These are phyloP conservation scores for Rhizophagus clarus DNA, from an alignment of 192 early-diverging fungal genomes.

Conservation along the genomic window DNA sequence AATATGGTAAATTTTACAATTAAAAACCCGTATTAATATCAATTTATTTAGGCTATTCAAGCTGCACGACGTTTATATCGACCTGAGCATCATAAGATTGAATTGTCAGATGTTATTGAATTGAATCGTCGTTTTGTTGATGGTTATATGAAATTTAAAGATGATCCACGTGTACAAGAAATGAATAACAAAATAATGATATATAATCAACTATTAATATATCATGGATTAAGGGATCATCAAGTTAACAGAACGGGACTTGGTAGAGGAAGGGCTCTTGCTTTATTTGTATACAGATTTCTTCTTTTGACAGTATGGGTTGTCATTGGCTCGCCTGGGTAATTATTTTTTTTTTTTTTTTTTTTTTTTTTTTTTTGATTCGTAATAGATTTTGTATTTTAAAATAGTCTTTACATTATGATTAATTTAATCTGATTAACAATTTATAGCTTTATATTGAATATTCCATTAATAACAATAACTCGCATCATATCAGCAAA, in stretches of 20 bases:
- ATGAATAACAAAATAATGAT: constrained; percentile 72
- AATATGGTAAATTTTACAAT: no score
- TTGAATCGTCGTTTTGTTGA: constrained; percentile 87
- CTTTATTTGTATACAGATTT: constrained; percentile 69
- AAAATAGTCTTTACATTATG: no score
- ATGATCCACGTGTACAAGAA: constrained; percentile 80
- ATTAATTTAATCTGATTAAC: background rate
- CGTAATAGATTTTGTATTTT: no score
- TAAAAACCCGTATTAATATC: background rate
- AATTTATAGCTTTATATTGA: constrained; percentile 49
- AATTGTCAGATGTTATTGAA: constrained; percentile 82
- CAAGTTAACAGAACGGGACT: constrained; percentile 86
- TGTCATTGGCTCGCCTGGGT: constrained; percentile 84
- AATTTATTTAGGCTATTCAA: constrained; percentile 72
- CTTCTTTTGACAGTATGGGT: constrained; percentile 72
- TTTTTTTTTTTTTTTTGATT: constrained; percentile 22
- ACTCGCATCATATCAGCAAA: constrained; percentile 57
- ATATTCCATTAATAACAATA: constrained; percentile 54
- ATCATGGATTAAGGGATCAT: constrained; percentile 94
- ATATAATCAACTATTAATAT: constrained; percentile 88
- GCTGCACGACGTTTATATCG: constrained; percentile 90
- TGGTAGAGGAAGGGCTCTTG: constrained; percentile 62
- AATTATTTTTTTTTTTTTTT: constrained; percentile 6
- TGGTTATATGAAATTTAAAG: constrained; percentile 81
- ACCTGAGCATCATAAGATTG: constrained; percentile 82